These are phyloP conservation scores for Pugionium dolabratum DNA, from an alignment of 345 rosid species.

Conservation along the genomic window DNA sequence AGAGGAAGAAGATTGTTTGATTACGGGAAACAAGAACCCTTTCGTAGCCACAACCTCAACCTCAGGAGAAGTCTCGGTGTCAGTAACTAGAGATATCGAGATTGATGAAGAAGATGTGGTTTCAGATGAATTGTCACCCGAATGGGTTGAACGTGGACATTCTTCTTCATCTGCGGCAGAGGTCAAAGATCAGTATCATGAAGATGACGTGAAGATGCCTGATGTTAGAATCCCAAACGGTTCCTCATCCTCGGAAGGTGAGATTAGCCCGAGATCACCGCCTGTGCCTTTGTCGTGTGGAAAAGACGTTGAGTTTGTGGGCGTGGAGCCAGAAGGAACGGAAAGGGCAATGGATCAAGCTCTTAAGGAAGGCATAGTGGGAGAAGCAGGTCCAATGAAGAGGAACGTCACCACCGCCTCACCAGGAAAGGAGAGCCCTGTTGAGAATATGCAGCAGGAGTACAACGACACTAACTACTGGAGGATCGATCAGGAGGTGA, in stretches of 20 bases:
- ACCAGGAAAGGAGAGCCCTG: constrained; percentile 59
- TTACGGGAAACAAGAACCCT: constrained; percentile 43
- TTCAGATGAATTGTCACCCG: constrained; percentile 57
- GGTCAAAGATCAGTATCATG: constrained; percentile 42
- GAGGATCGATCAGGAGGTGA: constrained; percentile 87
- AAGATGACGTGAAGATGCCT: constrained; percentile 40
- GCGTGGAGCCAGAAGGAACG: constrained; percentile 84
- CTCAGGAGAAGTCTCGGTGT: constrained; percentile 40
- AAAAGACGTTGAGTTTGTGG: constrained; percentile 94
- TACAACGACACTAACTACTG: constrained; percentile 93
- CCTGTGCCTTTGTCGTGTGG: constrained; percentile 72
- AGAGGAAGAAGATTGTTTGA: constrained; percentile 52
- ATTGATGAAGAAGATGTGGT: constrained; percentile 64
- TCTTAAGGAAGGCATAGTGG: constrained; percentile 91
- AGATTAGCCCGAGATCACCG: constrained; percentile 46
- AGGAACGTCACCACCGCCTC: constrained; percentile 53
- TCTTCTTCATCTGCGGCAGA: constrained; percentile 52
- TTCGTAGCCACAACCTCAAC: constrained; percentile 34
- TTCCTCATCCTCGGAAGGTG: constrained; percentile 40
- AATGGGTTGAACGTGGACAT: constrained; percentile 76
- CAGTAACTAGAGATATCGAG: constrained; percentile 30
- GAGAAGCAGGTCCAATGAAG: constrained; percentile 89
- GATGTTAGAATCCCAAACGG: constrained; percentile 48
- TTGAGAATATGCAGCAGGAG: constrained; percentile 69
- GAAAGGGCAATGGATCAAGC: constrained; percentile 99